Conservation (phyloP, 352 stramenopile genomes). For the Globisporangium solare region DNA sequence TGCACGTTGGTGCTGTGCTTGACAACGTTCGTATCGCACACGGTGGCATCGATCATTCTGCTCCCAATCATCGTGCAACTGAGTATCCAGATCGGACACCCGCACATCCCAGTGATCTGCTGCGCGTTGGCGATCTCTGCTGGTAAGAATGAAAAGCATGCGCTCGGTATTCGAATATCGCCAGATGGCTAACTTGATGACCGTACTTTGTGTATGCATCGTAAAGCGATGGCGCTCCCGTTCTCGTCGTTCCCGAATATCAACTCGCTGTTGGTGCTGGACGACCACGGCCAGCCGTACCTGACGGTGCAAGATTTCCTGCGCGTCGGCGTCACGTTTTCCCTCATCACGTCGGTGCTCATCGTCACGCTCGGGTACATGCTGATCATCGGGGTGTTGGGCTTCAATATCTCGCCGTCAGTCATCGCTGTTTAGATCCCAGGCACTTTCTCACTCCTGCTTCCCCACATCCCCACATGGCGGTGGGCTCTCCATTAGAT, state of each 20-base stretch:
- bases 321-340: conserved; percentile 82
- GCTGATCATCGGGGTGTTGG: conserved; percentile 79
- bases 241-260: conserved; percentile 94
- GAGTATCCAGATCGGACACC: conserved; percentile 81
- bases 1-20: conserved; percentile 83
- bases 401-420: conserved; percentile 62
- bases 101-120: conserved; percentile 83
- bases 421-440: conserved; percentile 14
- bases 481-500: not conserved
- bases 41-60: conserved; percentile 89
- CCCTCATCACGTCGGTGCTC: conserved; percentile 73
- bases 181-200: not conserved
- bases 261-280: conserved; percentile 87
- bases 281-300: conserved; percentile 86
- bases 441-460: no score
- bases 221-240: conserved; percentile 81
- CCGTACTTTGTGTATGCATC: conserved; percentile 2
- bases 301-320: conserved; percentile 86
- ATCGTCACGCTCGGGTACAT: conserved; percentile 85
- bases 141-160: conserved; percentile 29
- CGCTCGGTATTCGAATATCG: not conserved
- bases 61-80: conserved; percentile 91
- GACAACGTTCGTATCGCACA: conserved; percentile 93
- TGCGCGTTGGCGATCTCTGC: conserved; percentile 85
- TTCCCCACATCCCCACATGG: no score